Evolutionary conservation across 768 basidiomycete species (phyloP), one percentile per base, ranked within the genome.

Genomic region (Auricularia sp.): DNA sequence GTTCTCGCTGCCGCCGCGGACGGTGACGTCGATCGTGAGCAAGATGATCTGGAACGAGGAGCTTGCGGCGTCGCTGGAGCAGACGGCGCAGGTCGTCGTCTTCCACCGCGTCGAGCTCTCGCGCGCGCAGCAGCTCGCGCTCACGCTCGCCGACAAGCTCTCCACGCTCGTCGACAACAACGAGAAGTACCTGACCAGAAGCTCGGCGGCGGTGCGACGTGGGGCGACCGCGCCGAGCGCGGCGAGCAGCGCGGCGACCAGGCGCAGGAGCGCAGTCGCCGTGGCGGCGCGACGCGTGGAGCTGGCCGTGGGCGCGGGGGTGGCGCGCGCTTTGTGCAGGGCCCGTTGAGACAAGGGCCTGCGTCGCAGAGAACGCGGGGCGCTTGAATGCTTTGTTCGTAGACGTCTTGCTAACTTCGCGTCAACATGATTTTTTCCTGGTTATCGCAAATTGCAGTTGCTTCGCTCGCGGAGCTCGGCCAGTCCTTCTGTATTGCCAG

Each of bases 21-120:
- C 87, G 3, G 92, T 98, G 3, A 93, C 89, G 7, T 93, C 94
- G 13, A 86, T 97, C 69, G 90, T 98, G 47, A 95, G 92, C 34
- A 92, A 94, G 76, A 98, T 99, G 97, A 97, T 98, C 70, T 98
- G 95, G 93, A 93, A 83, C 71, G 97, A 98, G 71, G 94, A 98
- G 72, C 80, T 99, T 11, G 81, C 89, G 1, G 97, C 96, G 2
- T 95, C 94, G 16, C 81, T 98, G 64, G 97, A 98, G 74, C 93
- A 92, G 73, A 88, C 92, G 18, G 87, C 87, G 29, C 89, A 87
- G 44, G 94, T 96, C 54, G 83, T 99, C 64, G 87, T 96, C 58
- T 94, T 98, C 81, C 93, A 98, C 73, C 87, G 93, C 64, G 84
- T 93, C 65, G 95, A 98, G 70, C 82, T 91, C 44, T 87, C 90